Evolutionary conservation across 805 yeast genomes (phyloP).

Genomic region (Candida railenensis): DNA sequence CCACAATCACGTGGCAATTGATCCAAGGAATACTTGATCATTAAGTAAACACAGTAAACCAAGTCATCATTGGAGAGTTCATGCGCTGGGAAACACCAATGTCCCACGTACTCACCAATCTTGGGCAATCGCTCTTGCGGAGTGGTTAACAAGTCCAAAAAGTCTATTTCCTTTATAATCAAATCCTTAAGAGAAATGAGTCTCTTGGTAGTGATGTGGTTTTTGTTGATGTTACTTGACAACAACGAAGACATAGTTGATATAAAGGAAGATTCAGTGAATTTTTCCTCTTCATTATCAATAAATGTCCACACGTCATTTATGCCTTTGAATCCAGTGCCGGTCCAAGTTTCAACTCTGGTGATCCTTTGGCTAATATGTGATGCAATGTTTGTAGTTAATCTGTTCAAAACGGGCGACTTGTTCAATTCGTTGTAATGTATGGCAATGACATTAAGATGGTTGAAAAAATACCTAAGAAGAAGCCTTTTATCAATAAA

Average conservation of each 20-base stretch:
- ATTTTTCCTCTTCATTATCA: background rate
- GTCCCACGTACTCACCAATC: constrained; percentile 45
- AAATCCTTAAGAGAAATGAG: constrained; percentile 22
- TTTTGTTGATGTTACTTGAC: constrained; percentile 22
- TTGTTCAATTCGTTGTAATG: constrained; percentile 1
- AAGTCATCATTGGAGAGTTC: constrained; percentile 64
- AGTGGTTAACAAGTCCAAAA: constrained; percentile 23
- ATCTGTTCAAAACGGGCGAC: background rate
- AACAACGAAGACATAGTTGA: constrained; percentile 37
- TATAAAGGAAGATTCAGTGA: constrained; percentile 10
- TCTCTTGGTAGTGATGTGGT: constrained; percentile 18
- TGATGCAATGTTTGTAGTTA: background rate
- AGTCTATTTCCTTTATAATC: constrained; percentile 29
- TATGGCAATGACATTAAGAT: constrained; percentile 33
- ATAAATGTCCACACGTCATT: constrained; percentile 16
- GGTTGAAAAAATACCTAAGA: constrained; percentile 36
- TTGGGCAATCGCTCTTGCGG: constrained; percentile 24
- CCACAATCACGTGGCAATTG: constrained; percentile 16
- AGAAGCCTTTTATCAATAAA: constrained; percentile 28
- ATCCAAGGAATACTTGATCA: constrained; percentile 46
- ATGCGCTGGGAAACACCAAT: constrained; percentile 75
- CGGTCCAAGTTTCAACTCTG: constrained; percentile 46
- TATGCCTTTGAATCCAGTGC: constrained; percentile 25
- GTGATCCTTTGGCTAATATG: constrained; percentile 28
- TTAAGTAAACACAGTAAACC: constrained; percentile 54